Conservation (phyloP, 1,139 yeast species). For the Blastobotrys arbuscula region DNA sequence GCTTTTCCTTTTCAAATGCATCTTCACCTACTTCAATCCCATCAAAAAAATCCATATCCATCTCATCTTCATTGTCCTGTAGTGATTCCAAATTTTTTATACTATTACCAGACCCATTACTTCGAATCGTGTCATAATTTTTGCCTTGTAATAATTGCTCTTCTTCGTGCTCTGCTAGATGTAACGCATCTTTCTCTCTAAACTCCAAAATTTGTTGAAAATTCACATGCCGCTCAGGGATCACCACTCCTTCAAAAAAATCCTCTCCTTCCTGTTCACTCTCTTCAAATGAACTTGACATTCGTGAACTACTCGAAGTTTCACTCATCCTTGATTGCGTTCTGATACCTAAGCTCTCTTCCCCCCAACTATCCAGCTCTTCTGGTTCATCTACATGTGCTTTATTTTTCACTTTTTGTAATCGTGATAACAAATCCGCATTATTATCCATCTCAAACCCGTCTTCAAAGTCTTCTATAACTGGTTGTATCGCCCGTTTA, state of each 20-base stretch:
- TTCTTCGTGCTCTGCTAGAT: conserved; percentile 18
- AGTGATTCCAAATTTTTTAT: conserved; percentile 10
- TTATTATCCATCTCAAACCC: conserved; percentile 20
- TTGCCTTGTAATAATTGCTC: conserved; percentile 17
- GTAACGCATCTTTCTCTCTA: conserved; percentile 14
- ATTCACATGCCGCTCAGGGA: conserved; percentile 15
- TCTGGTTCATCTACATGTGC: conserved; percentile 14
- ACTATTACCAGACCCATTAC: conserved; percentile 19
- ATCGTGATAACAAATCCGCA: conserved; percentile 10
- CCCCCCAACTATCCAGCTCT: conserved; percentile 18
- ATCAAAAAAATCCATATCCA: conserved; percentile 18
- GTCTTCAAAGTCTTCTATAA: conserved; percentile 18
- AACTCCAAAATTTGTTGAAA: conserved; percentile 15
- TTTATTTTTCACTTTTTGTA: conserved; percentile 13
- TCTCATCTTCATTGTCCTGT: conserved; percentile 23
- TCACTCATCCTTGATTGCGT: conserved; percentile 21
- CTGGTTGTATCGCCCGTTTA: background rate
- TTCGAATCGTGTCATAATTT: conserved; percentile 20
- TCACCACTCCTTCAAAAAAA: conserved; percentile 14
- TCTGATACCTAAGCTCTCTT: conserved; percentile 20
- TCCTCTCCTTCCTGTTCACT: conserved; percentile 22
- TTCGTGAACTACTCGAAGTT: conserved; percentile 12
- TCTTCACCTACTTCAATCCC: conserved; percentile 15
- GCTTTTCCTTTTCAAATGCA: conserved; percentile 12
- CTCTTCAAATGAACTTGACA: conserved; percentile 15